Evolutionary conservation across 2,329 filamentous ascomycete species (phyloP), one percentile per base, ranked within the genome.

Genomic region (Diaporthe ampelina): DNA sequence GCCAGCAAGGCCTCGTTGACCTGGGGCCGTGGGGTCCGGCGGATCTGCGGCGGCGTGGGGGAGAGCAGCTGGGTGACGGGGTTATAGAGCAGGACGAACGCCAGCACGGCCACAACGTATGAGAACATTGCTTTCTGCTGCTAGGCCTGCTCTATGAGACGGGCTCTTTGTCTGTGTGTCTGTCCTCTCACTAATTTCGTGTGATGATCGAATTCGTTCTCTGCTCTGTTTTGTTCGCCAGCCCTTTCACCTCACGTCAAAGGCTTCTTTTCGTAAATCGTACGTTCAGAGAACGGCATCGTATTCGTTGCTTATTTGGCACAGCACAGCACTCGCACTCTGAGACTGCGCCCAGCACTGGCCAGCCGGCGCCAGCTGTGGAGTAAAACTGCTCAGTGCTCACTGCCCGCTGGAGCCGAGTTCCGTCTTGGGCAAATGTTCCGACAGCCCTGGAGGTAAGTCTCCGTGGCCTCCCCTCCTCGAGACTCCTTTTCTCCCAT

Each of bases 1-100:
- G 88, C 88, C 69, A 90, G 80, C 48, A 89, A 82, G 63, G 87
- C 86, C 79, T 88, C 84, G 76, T 89, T 88, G 71, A 90, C 82
- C 56, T 80, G 80, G 3, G 88, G 88, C 48, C 85, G 83, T 37
- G 86, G 82, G 32, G 83, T 83, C 45, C 81, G 83, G n/a, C 78
- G 80, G 58, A 83, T 79, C 68, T 74, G 79, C n/a, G 61, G 74
- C 45, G 77, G 76, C 68, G 78, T 73, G 13, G 75, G 50, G 24
- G 75, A 70, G 50, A 86, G 76, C 75, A 84, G 79, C 58, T 84
- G 78, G 72, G 79, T 78, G 52, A 88, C 80, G 11, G 86, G 88
- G 75, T 86, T 85, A 73, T 83, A 83, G 75, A 86, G 82, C 77
- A 88, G 79, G 48, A 89, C 75, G 52, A 86, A 76, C 50, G 84